Evolutionary conservation across 768 basidiomycete species (phyloP).

Genomic region (Suillus fuscotomentosus): DNA sequence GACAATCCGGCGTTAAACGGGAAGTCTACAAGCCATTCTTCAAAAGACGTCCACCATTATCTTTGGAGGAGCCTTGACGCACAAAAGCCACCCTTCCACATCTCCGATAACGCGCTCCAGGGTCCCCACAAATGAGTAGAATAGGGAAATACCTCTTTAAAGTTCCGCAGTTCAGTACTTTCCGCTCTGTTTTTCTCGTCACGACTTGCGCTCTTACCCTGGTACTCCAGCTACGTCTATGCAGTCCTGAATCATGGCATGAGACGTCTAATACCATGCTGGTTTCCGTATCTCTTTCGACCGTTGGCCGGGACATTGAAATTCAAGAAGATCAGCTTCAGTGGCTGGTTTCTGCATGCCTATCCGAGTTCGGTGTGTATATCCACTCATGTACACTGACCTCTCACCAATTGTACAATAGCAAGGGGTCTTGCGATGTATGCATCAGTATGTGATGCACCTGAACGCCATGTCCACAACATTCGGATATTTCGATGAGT

Average conservation of each 20-base stretch:
- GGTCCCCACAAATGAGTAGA: not conserved
- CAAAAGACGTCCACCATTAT: not conserved
- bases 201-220: constrained; percentile 26
- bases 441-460: not conserved
- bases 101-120: not conserved
- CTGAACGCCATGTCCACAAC: not conserved
- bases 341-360: constrained; percentile 61
- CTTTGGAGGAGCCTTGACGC: not conserved
- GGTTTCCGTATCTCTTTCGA: too few relatives aligned
- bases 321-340: constrained; percentile 44
- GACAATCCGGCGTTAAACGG: not conserved
- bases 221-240: constrained; percentile 19
- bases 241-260: not conserved
- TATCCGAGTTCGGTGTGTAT: constrained; percentile 51
- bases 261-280: too few relatives aligned
- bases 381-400: constrained; percentile 9
- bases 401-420: not conserved
- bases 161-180: constrained; percentile 1
- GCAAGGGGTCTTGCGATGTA: constrained; percentile 51
- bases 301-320: constrained; percentile 36
- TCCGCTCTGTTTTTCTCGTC: constrained; percentile 12
- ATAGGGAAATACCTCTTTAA: not conserved
- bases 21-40: not conserved
- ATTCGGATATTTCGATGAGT: not conserved
- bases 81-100: not conserved